phyloP scores from a whole-genome alignment of 331 rosid species.

The Quercus lobata region DNA sequence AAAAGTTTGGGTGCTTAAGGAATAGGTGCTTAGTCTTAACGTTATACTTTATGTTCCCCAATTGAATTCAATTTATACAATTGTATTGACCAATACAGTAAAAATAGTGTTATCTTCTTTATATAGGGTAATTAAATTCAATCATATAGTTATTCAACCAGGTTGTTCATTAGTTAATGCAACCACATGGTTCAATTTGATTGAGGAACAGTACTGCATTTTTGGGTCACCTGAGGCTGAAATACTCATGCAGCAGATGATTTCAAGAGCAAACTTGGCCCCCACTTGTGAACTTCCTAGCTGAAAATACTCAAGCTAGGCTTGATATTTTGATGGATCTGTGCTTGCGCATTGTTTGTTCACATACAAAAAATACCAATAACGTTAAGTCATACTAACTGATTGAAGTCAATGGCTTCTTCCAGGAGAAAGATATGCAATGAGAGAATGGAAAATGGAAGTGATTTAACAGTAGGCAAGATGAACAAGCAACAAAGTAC shows the following conservation, averaged over 20 bases:
- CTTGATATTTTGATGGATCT: not conserved
- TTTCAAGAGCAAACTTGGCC: not conserved
- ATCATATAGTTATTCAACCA: too few species aligned
- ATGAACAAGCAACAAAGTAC: not conserved
- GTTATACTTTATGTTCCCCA: too few species aligned
- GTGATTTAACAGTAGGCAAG: not conserved
- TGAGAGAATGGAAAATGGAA: not conserved
- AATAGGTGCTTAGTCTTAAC: too few species aligned
- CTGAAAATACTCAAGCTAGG: not conserved
- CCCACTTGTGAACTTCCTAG: not conserved
- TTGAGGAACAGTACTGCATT: not conserved
- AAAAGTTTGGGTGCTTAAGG: too few species aligned
- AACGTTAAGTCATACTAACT: not conserved
- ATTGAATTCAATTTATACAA: too few species aligned
- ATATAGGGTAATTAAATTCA: too few species aligned
- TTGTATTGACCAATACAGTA: too few species aligned
- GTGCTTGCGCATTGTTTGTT: not conserved
- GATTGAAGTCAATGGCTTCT: not conserved
- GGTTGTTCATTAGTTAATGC: too few species aligned
- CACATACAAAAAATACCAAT: not conserved
- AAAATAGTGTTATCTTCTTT: too few species aligned
- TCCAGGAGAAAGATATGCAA: not conserved
- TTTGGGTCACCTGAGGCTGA: not conserved
- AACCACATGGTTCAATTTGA: too few species aligned
- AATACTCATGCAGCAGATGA: not conserved